phyloP scores from a whole-genome alignment of 306 rosid genomes.

The Prunus campanulata region DNA sequence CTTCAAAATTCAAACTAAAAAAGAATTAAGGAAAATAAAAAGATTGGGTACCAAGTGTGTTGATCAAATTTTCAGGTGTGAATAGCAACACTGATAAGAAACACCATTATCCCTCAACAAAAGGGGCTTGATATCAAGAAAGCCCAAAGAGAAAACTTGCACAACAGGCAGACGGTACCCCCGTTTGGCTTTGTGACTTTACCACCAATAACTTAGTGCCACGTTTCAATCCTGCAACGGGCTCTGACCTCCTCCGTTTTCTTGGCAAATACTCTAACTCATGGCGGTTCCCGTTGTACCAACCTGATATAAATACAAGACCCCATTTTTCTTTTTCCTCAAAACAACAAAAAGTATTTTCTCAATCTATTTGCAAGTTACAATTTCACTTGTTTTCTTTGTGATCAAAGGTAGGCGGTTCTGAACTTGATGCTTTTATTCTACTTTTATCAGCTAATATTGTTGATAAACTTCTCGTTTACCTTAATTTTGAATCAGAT shows the following conservation, averaged over 20 bases:
- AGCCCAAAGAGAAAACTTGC: slow-evolving; percentile 2
- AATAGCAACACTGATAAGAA: too few relatives aligned
- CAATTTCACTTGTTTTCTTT: background rate
- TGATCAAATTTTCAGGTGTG: too few relatives aligned
- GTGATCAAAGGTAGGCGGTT: background rate
- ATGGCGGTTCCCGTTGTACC: background rate
- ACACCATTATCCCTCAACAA: too few relatives aligned
- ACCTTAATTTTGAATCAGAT: background rate
- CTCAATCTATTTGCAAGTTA: background rate
- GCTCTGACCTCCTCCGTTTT: background rate
- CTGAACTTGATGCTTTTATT: background rate
- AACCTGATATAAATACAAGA: background rate
- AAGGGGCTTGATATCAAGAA: background rate
- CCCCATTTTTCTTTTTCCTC: background rate
- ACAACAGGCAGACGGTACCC: background rate
- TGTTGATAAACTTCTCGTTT: background rate
- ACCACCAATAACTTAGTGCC: background rate
- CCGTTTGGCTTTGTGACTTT: background rate
- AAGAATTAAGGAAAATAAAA: too few relatives aligned
- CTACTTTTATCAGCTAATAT: background rate
- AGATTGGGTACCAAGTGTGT: too few relatives aligned
- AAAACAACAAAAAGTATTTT: background rate
- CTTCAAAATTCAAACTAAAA: too few relatives aligned
- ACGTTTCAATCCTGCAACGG: background rate
- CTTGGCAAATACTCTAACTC: background rate